Conservation (phyloP, 2,329 filamentous ascomycete genomes). For the Nectriaceae sp. region DNA sequence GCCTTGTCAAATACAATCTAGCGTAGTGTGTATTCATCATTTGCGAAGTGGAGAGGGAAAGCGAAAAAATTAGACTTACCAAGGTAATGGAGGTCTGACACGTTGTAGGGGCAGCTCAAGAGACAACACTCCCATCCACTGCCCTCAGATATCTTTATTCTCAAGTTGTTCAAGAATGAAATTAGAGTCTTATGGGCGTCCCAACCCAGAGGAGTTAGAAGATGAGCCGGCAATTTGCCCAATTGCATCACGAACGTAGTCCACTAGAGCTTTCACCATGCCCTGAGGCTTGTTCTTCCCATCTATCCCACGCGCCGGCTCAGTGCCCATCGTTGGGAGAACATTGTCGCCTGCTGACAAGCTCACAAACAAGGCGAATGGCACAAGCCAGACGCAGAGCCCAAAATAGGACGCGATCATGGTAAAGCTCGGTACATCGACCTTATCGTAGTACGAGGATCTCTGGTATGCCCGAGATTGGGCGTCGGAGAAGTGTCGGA, state of each 20-base stretch:
- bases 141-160: too few species aligned
- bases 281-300: constrained; percentile 59
- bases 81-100: not conserved
- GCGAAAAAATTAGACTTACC: constrained; percentile 15
- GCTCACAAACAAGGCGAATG: constrained; percentile 93
- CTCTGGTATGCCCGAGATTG: constrained; percentile 59
- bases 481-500: constrained; percentile 79
- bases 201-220: constrained; percentile 22
- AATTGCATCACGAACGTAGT: constrained; percentile 56
- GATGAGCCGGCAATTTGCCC: constrained; percentile 42
- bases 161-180: too few species aligned
- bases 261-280: constrained; percentile 67
- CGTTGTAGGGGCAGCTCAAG: too few species aligned
- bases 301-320: constrained; percentile 48
- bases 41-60: not conserved
- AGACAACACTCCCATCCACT: too few species aligned
- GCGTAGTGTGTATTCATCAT: constrained; percentile 47
- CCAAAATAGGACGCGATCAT: constrained; percentile 97
- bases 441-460: constrained; percentile 63
- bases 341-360: constrained; percentile 94
- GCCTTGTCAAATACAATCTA: constrained; percentile 51
- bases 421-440: constrained; percentile 76
- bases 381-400: constrained; percentile 93
- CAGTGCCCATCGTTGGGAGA: constrained; percentile 83
- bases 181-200: constrained; percentile 23